Percentiles rank a stretch among this genome's conserved stretches.
Conservation (phyloP, 23 red algal genomes). For the Gracilaria domingensis region DNA sequence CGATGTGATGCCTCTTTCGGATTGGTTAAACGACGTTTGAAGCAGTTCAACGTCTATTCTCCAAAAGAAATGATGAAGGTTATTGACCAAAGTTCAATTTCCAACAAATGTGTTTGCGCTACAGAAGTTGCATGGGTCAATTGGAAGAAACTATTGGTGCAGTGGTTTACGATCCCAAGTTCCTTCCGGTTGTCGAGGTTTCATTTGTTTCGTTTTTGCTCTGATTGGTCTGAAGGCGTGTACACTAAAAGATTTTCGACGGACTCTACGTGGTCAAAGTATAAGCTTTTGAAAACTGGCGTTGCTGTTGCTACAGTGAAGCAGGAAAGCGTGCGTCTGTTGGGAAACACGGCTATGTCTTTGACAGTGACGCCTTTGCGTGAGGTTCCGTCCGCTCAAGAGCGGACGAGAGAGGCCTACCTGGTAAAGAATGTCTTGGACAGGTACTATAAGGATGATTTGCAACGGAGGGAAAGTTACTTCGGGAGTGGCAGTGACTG, state of each 20-base stretch:
- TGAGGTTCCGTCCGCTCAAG: neutral
- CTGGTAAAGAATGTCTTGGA: neutral
- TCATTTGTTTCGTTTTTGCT: too few relatives aligned
- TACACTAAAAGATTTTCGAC: too few relatives aligned
- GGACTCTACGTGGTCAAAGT: too few relatives aligned
- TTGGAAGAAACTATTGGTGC: neutral
- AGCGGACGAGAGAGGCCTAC: neutral
- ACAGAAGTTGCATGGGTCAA: too few relatives aligned
- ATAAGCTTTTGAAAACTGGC: neutral
- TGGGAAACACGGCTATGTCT: neutral
- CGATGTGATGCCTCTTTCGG: conserved; percentile 38
- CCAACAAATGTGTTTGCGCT: neutral
- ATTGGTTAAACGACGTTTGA: conserved; percentile 22
- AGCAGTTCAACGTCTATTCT: conserved; percentile 1
- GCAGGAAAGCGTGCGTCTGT: neutral
- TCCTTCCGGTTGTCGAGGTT: neutral
- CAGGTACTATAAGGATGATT: neutral
- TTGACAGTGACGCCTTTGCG: neutral
- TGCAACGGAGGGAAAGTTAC: too few relatives aligned
- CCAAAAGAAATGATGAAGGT: conserved; percentile 30
- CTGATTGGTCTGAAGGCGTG: too few relatives aligned
- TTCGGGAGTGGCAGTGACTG: too few relatives aligned
- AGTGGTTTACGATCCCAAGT: neutral
- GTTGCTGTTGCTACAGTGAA: neutral
- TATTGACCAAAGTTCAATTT: neutral